These are phyloP conservation scores for Paramecium pentaurelia DNA, from an alignment of 73 alveolate genomes.

Conservation along the genomic window DNA sequence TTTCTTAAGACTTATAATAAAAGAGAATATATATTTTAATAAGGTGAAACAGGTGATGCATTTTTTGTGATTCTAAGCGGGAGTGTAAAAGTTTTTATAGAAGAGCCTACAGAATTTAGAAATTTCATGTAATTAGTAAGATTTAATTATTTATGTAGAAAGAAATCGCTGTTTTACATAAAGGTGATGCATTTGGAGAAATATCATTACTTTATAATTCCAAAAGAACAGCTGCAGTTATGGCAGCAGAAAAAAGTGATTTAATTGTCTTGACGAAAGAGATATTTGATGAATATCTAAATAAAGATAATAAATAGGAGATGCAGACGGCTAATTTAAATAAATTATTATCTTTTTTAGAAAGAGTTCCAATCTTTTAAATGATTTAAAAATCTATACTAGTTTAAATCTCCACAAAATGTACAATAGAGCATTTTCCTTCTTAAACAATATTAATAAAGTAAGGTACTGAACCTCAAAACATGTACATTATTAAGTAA, in stretches of 20 bases:
- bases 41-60: constrained; percentile 61
- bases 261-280: constrained; percentile 42
- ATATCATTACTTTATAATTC: constrained; percentile 51
- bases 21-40: background rate
- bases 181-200: constrained; percentile 64
- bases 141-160: background rate
- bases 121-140: constrained; percentile 51
- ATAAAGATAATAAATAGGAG: background rate
- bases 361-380: background rate
- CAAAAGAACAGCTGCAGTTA: constrained; percentile 56
- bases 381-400: background rate
- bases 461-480: background rate
- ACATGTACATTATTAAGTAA: background rate
- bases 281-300: constrained; percentile 27
- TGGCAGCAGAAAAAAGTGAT: constrained; percentile 53
- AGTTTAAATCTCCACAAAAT: background rate
- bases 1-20: constrained; percentile 30
- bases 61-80: constrained; percentile 56
- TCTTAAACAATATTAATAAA: background rate
- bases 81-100: constrained; percentile 54
- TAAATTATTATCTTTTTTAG: background rate
- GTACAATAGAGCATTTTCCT: background rate
- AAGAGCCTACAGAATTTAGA: constrained; percentile 48
- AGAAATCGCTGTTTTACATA: constrained; percentile 34
- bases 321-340: background rate